Conservation (phyloP, 2,329 filamentous ascomycete species). For the Metarhizium humberi region DNA sequence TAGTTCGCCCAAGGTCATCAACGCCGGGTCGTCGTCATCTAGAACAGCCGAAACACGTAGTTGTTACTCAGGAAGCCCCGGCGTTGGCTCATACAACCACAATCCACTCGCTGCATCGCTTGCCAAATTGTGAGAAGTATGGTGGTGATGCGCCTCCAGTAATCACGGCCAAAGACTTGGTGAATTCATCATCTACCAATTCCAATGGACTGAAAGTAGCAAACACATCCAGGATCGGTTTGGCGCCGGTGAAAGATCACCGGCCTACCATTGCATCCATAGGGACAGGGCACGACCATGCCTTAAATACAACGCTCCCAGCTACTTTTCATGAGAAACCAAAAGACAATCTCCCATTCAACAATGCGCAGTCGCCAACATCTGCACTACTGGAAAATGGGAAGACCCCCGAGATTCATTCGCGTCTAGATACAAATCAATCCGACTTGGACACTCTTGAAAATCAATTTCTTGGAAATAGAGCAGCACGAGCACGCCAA, state of each 20-base stretch:
- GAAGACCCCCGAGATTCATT: background rate
- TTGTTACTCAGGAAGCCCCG: background rate
- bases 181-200: background rate
- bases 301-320: background rate
- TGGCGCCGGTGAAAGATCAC: constrained; percentile 11
- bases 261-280: constrained; percentile 9
- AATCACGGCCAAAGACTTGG: background rate
- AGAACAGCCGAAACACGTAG: background rate
- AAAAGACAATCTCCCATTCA: background rate
- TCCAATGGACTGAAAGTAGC: background rate
- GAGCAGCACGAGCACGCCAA: constrained; percentile 55
- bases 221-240: background rate
- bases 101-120: background rate
- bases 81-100: background rate
- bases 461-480: constrained; percentile 24
- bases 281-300: background rate
- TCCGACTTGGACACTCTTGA: background rate
- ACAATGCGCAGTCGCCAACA: no score
- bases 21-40: background rate
- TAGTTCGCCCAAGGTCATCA: background rate
- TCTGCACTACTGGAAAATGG: background rate
- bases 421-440: background rate
- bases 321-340: background rate
- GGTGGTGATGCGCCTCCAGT: background rate
- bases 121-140: background rate